Conservation (phyloP, 495 filamentous ascomycete species). For the Aspergillus ellipticus region DNA sequence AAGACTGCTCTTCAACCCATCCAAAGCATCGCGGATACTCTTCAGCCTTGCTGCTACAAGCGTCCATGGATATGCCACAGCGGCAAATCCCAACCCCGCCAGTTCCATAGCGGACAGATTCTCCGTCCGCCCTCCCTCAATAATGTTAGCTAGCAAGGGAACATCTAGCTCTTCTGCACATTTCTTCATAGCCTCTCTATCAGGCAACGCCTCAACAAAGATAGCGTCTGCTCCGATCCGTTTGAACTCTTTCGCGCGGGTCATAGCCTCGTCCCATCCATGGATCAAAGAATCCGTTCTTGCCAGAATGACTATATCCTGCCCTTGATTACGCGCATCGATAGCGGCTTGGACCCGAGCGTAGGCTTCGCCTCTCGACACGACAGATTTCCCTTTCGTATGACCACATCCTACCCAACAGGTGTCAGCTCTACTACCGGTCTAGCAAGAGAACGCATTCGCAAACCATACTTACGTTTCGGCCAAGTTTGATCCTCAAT, state of each 20-base stretch:
- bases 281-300: conserved; percentile 37
- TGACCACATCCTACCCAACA: conserved; percentile 35
- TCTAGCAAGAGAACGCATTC: not conserved
- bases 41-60: conserved; percentile 40
- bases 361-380: conserved; percentile 39
- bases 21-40: conserved; percentile 33
- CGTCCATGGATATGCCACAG: conserved; percentile 42
- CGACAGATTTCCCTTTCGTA: conserved; percentile 41
- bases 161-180: conserved; percentile 31
- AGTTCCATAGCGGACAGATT: conserved; percentile 38
- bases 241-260: conserved; percentile 34
- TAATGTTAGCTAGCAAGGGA: conserved; percentile 41
- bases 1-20: conserved; percentile 34
- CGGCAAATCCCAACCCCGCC: conserved; percentile 32
- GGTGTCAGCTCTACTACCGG: not conserved
- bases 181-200: conserved; percentile 33
- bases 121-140: conserved; percentile 42
- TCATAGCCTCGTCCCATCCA: conserved; percentile 36
- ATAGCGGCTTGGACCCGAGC: conserved; percentile 37
- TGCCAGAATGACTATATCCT: conserved; percentile 40
- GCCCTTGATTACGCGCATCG: conserved; percentile 39
- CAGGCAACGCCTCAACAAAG: conserved; percentile 42
- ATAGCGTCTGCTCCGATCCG: conserved; percentile 35
- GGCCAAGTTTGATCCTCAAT: conserved; percentile 44
- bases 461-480: conserved; percentile 23